Evolutionary conservation across 495 filamentous ascomycete species (phyloP), one percentile per base, ranked within the genome.

Genomic region (Chaetomidium leptoderma): DNA sequence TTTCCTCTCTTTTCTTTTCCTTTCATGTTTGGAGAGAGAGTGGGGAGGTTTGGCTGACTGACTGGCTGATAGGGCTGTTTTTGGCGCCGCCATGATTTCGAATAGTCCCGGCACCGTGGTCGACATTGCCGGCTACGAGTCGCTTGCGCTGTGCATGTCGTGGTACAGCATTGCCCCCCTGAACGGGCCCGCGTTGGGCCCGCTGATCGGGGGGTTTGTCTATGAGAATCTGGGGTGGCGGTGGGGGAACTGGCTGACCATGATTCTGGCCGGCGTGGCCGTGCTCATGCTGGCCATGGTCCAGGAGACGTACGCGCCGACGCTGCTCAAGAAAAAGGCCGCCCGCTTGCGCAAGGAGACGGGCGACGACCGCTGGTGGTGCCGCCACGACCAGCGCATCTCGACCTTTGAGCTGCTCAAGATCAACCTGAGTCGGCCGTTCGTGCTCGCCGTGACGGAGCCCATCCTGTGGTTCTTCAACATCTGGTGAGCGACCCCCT

Each of bases 381-480:
- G 76, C 59, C 82, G 86, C 14, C 92, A 90, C 64, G 89, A 92
- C 62, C 76, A 86, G 35, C 83, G 82, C 56, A 68, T 78, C 17
- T 76, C 69, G 14, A 74, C 69, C 8, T 5, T 54, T 16, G 60
- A 69, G 2, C 63, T 77, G 30, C 70, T 96, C 26, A 87, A 84
- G 61, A 67, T 86, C 62, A 92, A 89, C 57, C 73, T 96, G 3
- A 81, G 81, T 35, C 77, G 91, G 5, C 91, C 91, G 0, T 87
- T 95, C 58, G 74, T 87, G 3, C 86, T 96, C 74, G 78, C 83
- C 24, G 81, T 87, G 47, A 90, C 84, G 0, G 91, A 96, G 56
- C 91, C 91, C 0, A 93, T 96, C 55, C 83, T 89, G 71, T 90
- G 78, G 66, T 92, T 92, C 66, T 92, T 89, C 81, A 86, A 92